A percentile compares a stretch with the other conserved stretches of the same genome.
Conservation (phyloP, 2,329 filamentous ascomycete genomes). For the Pseudogymnoascus pannorum region DNA sequence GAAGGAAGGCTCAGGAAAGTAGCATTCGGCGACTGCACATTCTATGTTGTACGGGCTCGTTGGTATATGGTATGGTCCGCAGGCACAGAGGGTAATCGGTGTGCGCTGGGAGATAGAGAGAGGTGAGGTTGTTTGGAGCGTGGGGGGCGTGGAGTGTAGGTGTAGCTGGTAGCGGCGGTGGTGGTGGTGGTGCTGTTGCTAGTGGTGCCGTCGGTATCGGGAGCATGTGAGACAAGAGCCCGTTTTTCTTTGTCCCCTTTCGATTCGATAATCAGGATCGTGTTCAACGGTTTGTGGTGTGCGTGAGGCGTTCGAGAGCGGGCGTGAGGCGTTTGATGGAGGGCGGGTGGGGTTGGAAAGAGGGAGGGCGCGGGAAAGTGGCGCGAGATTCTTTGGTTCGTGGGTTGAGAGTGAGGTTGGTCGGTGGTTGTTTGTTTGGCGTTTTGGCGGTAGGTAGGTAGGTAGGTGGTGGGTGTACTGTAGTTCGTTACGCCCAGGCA, state of each 20-base stretch:
- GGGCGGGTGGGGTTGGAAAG: too few species aligned
- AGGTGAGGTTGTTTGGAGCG: not conserved
- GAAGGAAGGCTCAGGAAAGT: not conserved
- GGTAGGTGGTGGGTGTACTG: too few species aligned
- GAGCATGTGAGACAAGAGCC: not conserved
- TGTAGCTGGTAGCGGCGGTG: too few species aligned
- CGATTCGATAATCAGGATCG: not conserved
- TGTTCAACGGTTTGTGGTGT: not conserved
- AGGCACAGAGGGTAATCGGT: not conserved
- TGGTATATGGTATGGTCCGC: not conserved
- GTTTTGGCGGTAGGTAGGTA: too few species aligned
- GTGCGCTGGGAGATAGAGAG: not conserved
- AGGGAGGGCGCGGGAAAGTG: too few species aligned
- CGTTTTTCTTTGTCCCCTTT: too few species aligned
- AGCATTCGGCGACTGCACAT: not conserved
- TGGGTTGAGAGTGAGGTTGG: too few species aligned
- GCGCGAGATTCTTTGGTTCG: too few species aligned
- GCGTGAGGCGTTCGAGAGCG: not conserved
- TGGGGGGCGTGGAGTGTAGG: not conserved
- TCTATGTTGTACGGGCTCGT: not conserved
- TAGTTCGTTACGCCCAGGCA: too few species aligned
- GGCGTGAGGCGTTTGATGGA: too few species aligned
- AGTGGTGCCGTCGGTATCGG: not conserved
- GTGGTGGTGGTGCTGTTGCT: too few species aligned
- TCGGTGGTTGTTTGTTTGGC: too few species aligned